Conservation (phyloP, 2,329 filamentous ascomycete genomes). For the Tothia fuscella region DNA sequence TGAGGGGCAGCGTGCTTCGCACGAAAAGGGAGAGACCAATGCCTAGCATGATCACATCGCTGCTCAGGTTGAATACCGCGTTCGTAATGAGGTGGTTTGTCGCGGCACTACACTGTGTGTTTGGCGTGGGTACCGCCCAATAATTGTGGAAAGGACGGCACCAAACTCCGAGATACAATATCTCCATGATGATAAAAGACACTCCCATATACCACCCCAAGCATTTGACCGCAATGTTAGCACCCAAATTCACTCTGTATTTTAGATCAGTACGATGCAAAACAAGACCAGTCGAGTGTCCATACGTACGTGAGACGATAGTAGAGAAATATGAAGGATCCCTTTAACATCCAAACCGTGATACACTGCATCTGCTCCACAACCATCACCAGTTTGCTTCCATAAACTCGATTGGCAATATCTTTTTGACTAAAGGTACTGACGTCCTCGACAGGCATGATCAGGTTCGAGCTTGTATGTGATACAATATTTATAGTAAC, state of each 20-base stretch:
- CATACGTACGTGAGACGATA: constrained; percentile 32
- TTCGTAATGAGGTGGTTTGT: constrained; percentile 29
- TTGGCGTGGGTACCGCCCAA: constrained; percentile 36
- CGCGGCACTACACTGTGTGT: constrained; percentile 31
- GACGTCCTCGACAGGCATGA: constrained; percentile 22
- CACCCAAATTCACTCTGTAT: constrained; percentile 18
- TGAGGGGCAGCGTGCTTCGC: constrained; percentile 28
- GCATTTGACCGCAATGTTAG: constrained; percentile 29
- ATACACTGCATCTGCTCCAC: constrained; percentile 42
- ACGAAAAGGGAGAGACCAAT: constrained; percentile 35
- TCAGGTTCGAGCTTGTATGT: constrained; percentile 24
- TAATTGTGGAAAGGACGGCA: constrained; percentile 42
- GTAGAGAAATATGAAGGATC: constrained; percentile 43
- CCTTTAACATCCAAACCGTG: constrained; percentile 41
- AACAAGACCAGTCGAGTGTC: constrained; percentile 16
- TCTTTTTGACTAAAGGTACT: constrained; percentile 24
- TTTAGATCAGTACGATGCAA: constrained; percentile 13
- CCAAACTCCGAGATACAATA: constrained; percentile 42
- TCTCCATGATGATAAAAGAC: constrained; percentile 37
- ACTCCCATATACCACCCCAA: constrained; percentile 34
- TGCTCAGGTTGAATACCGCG: constrained; percentile 32
- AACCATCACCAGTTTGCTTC: constrained; percentile 44
- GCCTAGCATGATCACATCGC: constrained; percentile 32
- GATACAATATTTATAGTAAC: constrained; percentile 22
- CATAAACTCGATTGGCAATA: constrained; percentile 32